Percentiles rank a stretch among this genome's conserved stretches.
phyloP scores from a whole-genome alignment of 768 basidiomycete species.

The Leccinum obscurum region DNA sequence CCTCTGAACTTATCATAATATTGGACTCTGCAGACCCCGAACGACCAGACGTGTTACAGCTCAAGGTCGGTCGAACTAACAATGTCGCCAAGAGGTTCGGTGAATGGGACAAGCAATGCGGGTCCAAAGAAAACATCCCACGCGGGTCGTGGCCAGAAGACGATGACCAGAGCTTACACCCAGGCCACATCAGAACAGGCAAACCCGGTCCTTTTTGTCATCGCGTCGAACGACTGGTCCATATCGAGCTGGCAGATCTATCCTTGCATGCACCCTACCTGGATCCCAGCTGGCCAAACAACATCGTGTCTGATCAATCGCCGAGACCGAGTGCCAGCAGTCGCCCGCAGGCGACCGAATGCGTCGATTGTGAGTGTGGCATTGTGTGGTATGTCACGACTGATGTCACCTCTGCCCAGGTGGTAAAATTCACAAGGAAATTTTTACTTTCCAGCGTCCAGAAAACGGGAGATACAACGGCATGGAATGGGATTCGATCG shows the following conservation, averaged over 20 bases:
- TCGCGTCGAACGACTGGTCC: constrained; percentile 75
- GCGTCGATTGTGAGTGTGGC: constrained; percentile 47
- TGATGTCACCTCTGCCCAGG: constrained; percentile 36
- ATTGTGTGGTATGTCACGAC: background rate
- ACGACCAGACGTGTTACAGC: constrained; percentile 46
- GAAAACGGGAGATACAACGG: constrained; percentile 53
- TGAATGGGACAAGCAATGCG: constrained; percentile 82
- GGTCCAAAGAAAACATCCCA: constrained; percentile 70
- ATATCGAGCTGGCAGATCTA: constrained; percentile 77
- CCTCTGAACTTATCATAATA: constrained; percentile 4
- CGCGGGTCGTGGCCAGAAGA: constrained; percentile 73
- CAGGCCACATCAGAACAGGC: constrained; percentile 64
- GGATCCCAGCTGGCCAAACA: constrained; percentile 46
- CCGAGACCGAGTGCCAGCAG: constrained; percentile 4
- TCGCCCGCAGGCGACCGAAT: constrained; percentile 27
- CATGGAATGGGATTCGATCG: constrained; percentile 72
- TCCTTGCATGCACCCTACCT: constrained; percentile 60
- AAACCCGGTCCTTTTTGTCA: constrained; percentile 66
- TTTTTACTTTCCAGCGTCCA: constrained; percentile 69
- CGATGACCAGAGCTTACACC: constrained; percentile 52
- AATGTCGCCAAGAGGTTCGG: constrained; percentile 73
- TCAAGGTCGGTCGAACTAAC: constrained; percentile 79
- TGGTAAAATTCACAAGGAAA: constrained; percentile 68
- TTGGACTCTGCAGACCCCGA: constrained; percentile 29
- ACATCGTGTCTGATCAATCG: constrained; percentile 26